phyloP scores from a whole-genome alignment of 2,329 filamentous ascomycete species.

The Dendrostoma leiphaemia region DNA sequence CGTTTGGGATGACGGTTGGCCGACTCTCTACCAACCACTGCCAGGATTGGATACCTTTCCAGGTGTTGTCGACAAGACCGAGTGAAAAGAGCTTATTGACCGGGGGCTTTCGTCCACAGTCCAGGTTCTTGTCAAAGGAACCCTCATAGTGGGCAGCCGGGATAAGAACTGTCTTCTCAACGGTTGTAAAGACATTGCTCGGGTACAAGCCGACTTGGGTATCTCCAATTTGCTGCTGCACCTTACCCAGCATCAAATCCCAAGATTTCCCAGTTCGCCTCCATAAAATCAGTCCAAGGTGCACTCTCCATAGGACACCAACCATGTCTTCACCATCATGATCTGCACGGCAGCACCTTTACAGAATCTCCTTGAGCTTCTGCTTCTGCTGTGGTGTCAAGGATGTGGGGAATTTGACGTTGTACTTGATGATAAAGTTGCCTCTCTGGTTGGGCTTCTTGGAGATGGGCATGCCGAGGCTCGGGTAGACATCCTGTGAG shows the following conservation, averaged over 20 bases:
- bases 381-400: slow-evolving; percentile 78
- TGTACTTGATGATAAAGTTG: slow-evolving; percentile 85
- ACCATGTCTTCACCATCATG: not conserved
- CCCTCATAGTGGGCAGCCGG: too few species aligned
- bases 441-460: slow-evolving; percentile 85
- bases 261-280: slow-evolving; percentile 2
- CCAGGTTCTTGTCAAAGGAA: too few species aligned
- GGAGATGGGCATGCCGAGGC: slow-evolving; percentile 89
- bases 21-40: not conserved
- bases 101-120: too few species aligned
- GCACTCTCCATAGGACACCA: not conserved
- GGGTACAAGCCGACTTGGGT: not conserved
- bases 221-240: too few species aligned
- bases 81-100: too few species aligned
- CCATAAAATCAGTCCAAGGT: too few species aligned
- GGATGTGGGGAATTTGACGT: slow-evolving; percentile 84
- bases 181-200: not conserved
- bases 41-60: not conserved
- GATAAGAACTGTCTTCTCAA: too few species aligned
- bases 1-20: slow-evolving; percentile 4
- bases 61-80: too few species aligned
- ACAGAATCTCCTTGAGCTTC: slow-evolving; percentile 76
- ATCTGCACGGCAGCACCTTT: slow-evolving; percentile 20
- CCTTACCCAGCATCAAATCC: not conserved
- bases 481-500: slow-evolving; percentile 76